phyloP scores from a whole-genome alignment of 1,284 basidiomycete species.

The Melampsora occidentalis region DNA sequence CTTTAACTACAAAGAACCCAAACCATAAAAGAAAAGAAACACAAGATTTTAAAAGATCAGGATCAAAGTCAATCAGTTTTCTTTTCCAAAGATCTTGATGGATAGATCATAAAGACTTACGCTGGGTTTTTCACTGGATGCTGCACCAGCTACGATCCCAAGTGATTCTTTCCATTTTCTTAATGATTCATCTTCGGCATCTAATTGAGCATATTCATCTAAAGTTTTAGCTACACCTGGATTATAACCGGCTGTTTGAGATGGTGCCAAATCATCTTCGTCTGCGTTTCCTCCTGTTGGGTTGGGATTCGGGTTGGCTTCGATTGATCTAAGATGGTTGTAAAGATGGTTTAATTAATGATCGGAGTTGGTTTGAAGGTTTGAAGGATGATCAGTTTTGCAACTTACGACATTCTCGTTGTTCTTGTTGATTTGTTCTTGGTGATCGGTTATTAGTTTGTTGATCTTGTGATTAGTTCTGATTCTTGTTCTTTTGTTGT shows the following conservation, averaged over 20 bases:
- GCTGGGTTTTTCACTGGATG: conserved; percentile 53
- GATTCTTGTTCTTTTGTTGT: too few relatives aligned
- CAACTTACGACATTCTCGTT: too few relatives aligned
- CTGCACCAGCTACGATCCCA: conserved; percentile 66
- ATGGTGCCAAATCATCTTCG: conserved; percentile 47
- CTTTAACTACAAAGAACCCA: not conserved
- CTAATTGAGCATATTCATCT: conserved; percentile 62
- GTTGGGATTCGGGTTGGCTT: not conserved
- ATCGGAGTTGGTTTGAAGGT: too few relatives aligned
- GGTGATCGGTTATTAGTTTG: too few relatives aligned
- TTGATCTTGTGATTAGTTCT: too few relatives aligned
- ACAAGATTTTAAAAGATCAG: too few relatives aligned
- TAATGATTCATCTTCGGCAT: conserved; percentile 76
- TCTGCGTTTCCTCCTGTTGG: conserved; percentile 9
- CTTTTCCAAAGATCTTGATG: not conserved
- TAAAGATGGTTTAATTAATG: too few relatives aligned
- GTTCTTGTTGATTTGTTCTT: too few relatives aligned
- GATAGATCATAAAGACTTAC: conserved; percentile 45
- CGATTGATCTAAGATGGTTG: too few relatives aligned
- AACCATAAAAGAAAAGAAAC: too few relatives aligned
- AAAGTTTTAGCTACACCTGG: conserved; percentile 57
- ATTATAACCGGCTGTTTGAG: conserved; percentile 54
- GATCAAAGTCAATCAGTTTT: too few relatives aligned
- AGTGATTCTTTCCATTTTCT: conserved; percentile 84
- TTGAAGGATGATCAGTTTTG: too few relatives aligned